Base-by-base conservation (phyloP, 2,329 filamentous ascomycete genomes). In the Alternaria angustiovoidea region DNA sequence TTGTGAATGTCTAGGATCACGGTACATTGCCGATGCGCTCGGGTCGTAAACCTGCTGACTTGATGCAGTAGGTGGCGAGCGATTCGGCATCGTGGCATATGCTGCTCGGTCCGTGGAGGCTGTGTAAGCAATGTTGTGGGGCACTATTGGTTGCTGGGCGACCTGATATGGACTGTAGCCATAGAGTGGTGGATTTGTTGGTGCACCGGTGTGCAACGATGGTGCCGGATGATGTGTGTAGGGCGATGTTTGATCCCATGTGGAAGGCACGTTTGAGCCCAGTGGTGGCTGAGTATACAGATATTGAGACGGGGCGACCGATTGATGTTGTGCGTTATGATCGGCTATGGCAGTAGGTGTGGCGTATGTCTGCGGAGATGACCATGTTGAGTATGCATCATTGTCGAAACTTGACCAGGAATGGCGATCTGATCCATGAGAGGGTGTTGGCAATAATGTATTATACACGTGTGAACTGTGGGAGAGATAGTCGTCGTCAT, bases 371-470 rank as follows among this genome's bases (percentile, higher is more conserved):
- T 69, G 64, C 51, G 63, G 61, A 24, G 70, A 63, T n/a, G 72
- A 61, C 71, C 71, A 75, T 39, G 59, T 59, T 26, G 66, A 59
- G 44, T 66, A 67, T 28, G 62, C 47, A 26, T 69, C 63, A 43
- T 63, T 63, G 30, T 72, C 66, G 18, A 66, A 43, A 32, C 52
- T 54, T 22, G 70, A 63, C 70, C 71, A 74, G 2, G 71, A 73
- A 12, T 54, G 58, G 28, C 62, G 64, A 14, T 58, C 65, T 30
- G 64, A 65, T 41, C 67, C 65, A 16, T 67, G 70, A 9, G 66
- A 63, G 7, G 59, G 60, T 16, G 66, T 59, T n/a, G 64, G 46
- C 22, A 70, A 59, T 22, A 70, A 24, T 18, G 64, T 63, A 24
- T 69, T 65, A 59, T 69, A 70, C 26, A 62, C 34, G 26, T 46